Percentiles rank a stretch among this genome's conserved stretches.
phyloP scores from a whole-genome alignment of 2,329 filamentous ascomycete species.

The Colletotrichum sp. region DNA sequence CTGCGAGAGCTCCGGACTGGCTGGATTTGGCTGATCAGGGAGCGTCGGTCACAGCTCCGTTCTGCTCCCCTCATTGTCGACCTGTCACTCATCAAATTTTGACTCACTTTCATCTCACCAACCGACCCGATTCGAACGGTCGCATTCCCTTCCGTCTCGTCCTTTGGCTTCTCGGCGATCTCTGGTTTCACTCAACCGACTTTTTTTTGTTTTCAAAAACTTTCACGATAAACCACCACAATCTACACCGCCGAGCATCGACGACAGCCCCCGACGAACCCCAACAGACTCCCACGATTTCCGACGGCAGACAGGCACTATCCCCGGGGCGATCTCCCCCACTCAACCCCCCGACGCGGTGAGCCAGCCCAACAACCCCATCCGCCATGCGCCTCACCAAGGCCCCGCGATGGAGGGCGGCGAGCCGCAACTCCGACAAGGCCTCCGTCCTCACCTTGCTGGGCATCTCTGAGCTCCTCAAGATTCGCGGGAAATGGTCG shows the following conservation, averaged over 20 bases:
- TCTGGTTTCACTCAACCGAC: background rate
- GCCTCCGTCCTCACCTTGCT: conserved; percentile 16
- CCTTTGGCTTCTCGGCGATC: background rate
- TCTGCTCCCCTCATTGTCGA: background rate
- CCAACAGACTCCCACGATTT: background rate
- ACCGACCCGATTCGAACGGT: background rate
- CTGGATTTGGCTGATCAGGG: conserved; percentile 1
- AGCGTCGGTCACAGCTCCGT: background rate
- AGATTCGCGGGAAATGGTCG: conserved; percentile 20
- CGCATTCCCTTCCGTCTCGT: background rate
- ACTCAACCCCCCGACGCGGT: conserved; percentile 8
- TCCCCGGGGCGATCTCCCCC: background rate
- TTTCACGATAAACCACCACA: background rate
- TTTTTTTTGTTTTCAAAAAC: background rate
- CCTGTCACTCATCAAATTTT: conserved; percentile 3
- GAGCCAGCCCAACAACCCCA: conserved; percentile 15
- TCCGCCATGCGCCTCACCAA: conserved; percentile 16
- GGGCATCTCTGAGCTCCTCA: conserved; percentile 17
- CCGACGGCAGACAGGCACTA: background rate
- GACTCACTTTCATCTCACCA: conserved; percentile 13
- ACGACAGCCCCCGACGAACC: background rate
- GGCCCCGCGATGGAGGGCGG: conserved; percentile 20
- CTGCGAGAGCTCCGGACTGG: background rate
- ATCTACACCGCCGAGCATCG: background rate
- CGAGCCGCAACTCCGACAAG: conserved; percentile 20